Evolutionary conservation across 208 protist species (phyloP).

Genomic region (Acanthamoeba triangularis): DNA sequence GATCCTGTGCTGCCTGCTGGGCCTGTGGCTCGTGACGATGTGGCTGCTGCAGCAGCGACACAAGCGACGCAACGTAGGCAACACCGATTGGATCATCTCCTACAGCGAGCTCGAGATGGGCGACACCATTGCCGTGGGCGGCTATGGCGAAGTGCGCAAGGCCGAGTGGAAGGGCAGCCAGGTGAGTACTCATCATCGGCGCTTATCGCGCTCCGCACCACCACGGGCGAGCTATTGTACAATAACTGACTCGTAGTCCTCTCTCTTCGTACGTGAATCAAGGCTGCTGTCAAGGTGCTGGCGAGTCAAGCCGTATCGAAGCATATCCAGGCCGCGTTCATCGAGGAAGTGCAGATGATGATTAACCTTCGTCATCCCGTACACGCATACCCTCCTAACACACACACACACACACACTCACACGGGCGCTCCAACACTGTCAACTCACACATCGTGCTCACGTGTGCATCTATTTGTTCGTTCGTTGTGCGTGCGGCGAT

Average conservation of each 20-base stretch:
- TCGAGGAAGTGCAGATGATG: background rate
- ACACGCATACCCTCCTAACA: no score
- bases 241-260: no score
- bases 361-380: background rate
- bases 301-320: background rate
- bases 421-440: background rate
- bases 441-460: no score
- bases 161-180: constrained; percentile 39
- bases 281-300: background rate
- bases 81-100: background rate
- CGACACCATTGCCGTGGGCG: background rate
- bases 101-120: background rate
- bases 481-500: no score
- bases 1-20: background rate
- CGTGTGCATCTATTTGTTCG: no score
- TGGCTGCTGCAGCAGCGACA: background rate
- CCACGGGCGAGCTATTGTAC: no score
- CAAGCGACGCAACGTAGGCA: background rate
- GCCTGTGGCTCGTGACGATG: background rate
- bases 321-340: background rate
- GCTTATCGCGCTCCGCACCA: background rate
- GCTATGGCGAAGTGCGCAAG: constrained; percentile 37
- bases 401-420: background rate
- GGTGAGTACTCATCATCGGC: background rate
- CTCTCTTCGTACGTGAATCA: no score